phyloP scores from a whole-genome alignment of 306 rosid species.

The Lathyrus tuberosus region DNA sequence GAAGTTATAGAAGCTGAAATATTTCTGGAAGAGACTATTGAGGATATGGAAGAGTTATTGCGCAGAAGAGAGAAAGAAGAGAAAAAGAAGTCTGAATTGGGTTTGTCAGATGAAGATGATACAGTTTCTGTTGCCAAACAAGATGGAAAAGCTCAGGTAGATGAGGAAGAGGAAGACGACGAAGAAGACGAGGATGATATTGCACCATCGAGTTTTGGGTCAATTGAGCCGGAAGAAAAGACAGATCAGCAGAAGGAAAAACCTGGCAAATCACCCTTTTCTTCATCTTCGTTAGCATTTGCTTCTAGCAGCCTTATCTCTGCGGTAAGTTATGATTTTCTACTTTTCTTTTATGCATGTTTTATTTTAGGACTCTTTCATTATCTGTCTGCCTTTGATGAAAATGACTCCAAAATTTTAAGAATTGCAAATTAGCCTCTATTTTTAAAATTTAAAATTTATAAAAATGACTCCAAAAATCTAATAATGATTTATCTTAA shows the following conservation, averaged over 20 bases:
- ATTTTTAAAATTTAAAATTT: too few species aligned
- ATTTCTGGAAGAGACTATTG: conserved; percentile 65
- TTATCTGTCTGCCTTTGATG: too few species aligned
- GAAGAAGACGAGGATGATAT: conserved; percentile 61
- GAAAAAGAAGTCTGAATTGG: conserved; percentile 63
- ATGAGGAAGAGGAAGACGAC: conserved; percentile 55
- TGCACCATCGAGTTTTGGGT: conserved; percentile 84
- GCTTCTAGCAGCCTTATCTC: conserved; percentile 74
- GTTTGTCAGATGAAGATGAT: conserved; percentile 55
- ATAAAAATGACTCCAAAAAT: too few species aligned
- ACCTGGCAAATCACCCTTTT: conserved; percentile 78
- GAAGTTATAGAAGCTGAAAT: conserved; percentile 80
- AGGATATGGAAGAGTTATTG: conserved; percentile 72
- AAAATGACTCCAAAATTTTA: too few species aligned
- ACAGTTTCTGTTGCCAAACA: conserved; percentile 44
- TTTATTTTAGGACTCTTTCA: not conserved
- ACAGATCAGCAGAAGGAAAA: conserved; percentile 56
- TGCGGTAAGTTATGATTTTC: conserved; percentile 67
- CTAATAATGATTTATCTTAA: too few species aligned
- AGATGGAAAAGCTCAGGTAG: conserved; percentile 48
- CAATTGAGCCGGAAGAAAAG: conserved; percentile 56
- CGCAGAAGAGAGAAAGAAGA: conserved; percentile 71
- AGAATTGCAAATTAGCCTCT: too few species aligned
- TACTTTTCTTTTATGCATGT: conserved; percentile 34
- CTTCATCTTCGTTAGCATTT: conserved; percentile 75